Evolutionary conservation across 1,284 basidiomycete species (phyloP).

Genomic region (Apiotrichum sp.): DNA sequence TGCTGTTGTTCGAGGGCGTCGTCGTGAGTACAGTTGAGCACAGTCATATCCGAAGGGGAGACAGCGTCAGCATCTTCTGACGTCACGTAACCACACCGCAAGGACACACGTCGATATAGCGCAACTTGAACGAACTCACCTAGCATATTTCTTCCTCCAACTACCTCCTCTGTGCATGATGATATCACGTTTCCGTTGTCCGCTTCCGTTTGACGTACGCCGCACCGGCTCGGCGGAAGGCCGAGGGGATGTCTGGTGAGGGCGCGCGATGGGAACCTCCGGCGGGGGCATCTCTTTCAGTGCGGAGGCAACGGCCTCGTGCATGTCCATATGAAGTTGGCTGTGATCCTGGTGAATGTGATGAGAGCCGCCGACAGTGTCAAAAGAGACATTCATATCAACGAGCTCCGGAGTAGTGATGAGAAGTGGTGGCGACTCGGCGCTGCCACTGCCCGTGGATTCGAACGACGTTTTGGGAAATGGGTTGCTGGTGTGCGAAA

Average conservation of each 20-base stretch:
- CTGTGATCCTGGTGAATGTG: not conserved
- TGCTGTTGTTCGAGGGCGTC: not conserved
- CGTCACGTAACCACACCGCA: slow-evolving; percentile 4
- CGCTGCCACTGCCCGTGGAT: not conserved
- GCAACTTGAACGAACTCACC: slow-evolving; percentile 24
- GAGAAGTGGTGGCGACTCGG: slow-evolving; percentile 2
- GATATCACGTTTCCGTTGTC: slow-evolving; percentile 2
- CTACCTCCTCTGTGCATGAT: slow-evolving; percentile 16
- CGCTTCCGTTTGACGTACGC: not conserved
- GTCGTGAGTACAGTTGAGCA: too few species aligned
- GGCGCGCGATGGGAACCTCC: not conserved
- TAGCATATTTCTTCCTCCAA: slow-evolving; percentile 32
- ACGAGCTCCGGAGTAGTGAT: not conserved
- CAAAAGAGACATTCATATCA: slow-evolving; percentile 1
- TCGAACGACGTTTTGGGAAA: not conserved
- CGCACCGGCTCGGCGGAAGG: not conserved
- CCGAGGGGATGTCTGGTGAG: not conserved
- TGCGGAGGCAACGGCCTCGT: not conserved
- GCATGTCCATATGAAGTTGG: not conserved
- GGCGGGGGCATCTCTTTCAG: not conserved
- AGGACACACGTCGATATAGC: not conserved
- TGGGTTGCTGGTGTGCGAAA: not conserved
- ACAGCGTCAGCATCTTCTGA: slow-evolving; percentile 1
- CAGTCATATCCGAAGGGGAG: not conserved
- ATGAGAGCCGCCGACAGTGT: not conserved